phyloP scores from a whole-genome alignment of 1,284 basidiomycete species.

The Porodaedalea pini region DNA sequence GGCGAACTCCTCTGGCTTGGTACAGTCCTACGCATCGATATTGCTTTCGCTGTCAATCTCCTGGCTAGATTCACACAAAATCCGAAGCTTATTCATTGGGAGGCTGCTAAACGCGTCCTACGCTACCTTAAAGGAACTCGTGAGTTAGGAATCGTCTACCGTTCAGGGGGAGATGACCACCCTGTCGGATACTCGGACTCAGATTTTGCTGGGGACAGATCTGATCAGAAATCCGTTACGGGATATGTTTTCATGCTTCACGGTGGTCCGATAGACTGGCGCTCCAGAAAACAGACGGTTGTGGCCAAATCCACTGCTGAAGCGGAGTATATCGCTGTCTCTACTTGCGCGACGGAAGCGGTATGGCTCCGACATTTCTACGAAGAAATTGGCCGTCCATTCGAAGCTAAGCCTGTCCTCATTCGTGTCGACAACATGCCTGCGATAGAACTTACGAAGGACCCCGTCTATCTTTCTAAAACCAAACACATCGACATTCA shows the following conservation, averaged over 20 bases:
- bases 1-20: slow-evolving; percentile 33
- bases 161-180: slow-evolving; percentile 3
- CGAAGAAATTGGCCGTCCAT: background rate
- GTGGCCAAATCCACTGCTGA: slow-evolving; percentile 28
- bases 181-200: slow-evolving; percentile 27
- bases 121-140: slow-evolving; percentile 32
- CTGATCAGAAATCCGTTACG: slow-evolving; percentile 25
- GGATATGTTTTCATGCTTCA: slow-evolving; percentile 28
- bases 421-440: slow-evolving; percentile 11
- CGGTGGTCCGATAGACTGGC: slow-evolving; percentile 26
- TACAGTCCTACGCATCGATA: slow-evolving; percentile 31
- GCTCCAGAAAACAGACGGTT: slow-evolving; percentile 22
- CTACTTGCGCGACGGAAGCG: slow-evolving; percentile 24
- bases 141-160: slow-evolving; percentile 29
- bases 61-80: slow-evolving; percentile 29
- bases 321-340: slow-evolving; percentile 28
- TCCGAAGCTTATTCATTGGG: slow-evolving; percentile 31
- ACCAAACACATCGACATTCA: slow-evolving; percentile 44
- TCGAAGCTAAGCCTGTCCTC: background rate
- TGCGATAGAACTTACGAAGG: slow-evolving; percentile 33
- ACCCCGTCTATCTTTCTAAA: slow-evolving; percentile 30
- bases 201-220: slow-evolving; percentile 27
- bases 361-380: slow-evolving; percentile 20
- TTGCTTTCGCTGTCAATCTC: slow-evolving; percentile 30
- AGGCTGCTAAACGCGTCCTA: slow-evolving; percentile 30